phyloP scores from a whole-genome alignment of 179 eudicot species.

The Drosera spatulata region DNA sequence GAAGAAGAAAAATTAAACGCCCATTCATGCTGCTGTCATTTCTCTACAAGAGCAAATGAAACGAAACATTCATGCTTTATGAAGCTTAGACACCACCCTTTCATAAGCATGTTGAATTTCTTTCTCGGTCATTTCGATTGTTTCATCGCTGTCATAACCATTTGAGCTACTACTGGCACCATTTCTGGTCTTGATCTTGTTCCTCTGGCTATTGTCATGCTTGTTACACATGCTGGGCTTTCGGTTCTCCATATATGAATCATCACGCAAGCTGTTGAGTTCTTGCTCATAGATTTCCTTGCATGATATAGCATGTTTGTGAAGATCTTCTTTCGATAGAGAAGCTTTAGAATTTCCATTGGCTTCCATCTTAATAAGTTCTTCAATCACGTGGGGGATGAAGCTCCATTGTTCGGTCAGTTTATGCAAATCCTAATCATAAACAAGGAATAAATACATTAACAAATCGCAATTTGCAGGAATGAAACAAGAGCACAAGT shows the following conservation, averaged over 20 bases:
- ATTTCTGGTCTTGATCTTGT: conserved; percentile 11
- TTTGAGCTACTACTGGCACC: conserved; percentile 11
- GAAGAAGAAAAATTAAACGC: too few species aligned
- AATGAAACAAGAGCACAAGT: not conserved
- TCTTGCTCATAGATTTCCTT: conserved; percentile 62
- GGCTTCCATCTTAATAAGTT: conserved; percentile 45
- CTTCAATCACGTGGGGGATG: conserved; percentile 69
- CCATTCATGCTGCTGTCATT: too few species aligned
- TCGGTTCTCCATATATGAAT: conserved; percentile 9
- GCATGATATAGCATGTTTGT: conserved; percentile 47
- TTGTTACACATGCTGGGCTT: conserved; percentile 14
- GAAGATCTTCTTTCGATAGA: conserved; percentile 39
- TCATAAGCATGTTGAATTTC: conserved; percentile 71
- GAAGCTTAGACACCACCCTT: conserved; percentile 20
- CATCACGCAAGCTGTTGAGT: conserved; percentile 18
- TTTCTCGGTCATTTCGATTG: conserved; percentile 87
- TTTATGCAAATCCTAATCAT: conserved; percentile 36
- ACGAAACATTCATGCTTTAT: too few species aligned
- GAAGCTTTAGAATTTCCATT: conserved; percentile 9
- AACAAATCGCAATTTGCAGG: not conserved
- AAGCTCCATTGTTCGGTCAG: conserved; percentile 67
- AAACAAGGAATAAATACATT: not conserved
- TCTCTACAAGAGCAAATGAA: too few species aligned
- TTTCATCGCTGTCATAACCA: conserved; percentile 71
- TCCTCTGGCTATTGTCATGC: conserved; percentile 4